Evolutionary conservation across 129 eudicot species (phyloP), one percentile per base, ranked within the genome.

Genomic region (Centella asiatica): DNA sequence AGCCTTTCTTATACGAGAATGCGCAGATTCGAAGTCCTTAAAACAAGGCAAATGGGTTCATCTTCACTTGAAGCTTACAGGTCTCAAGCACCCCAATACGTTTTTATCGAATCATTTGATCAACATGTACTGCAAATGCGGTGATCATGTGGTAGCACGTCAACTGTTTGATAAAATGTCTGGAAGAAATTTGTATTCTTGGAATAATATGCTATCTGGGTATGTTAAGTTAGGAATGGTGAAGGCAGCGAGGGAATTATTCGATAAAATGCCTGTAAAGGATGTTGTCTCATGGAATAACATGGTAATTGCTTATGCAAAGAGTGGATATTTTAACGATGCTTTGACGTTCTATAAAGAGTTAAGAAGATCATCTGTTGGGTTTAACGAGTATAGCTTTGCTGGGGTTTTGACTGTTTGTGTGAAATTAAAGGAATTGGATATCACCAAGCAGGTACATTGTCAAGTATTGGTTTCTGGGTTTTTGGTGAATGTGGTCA

Each of bases 261-360:
- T 89, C 65, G 83, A 80, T 68, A 71, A 17, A 67, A 85, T 85
- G 90, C 68, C 57, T 33, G 84, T 76, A 14, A 85, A 71, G 67
- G 92, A 89, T 56, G 83, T 78, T n/a, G 97, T 89, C 29, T 67
- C 88, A 5, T 89, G 95, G 97, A 89, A 80, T 49, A 85, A 85
- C 2, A 85, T 89, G 92, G 76, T 78, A 26, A 68, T 83, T 44
- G 97, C 84, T 23, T 85, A 80, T 68, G 84, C 92, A 1, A 78
- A 82, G 20, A 46, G 62, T 46, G 87, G 84, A 65, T 8, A 33
- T 33, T 70, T 8, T 60, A 15, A 70, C 2, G 78, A 78, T 73
- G 88, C 92, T 9, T 60, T 89, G 67, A 80, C 22, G 82, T 72
- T 75, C 33, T 83, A 68, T 65, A 76, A 61, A 53, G 86, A 76